Base-by-base conservation (phyloP, 1,139 yeast genomes). In the Hyphopichia pseudoburtonii region DNA sequence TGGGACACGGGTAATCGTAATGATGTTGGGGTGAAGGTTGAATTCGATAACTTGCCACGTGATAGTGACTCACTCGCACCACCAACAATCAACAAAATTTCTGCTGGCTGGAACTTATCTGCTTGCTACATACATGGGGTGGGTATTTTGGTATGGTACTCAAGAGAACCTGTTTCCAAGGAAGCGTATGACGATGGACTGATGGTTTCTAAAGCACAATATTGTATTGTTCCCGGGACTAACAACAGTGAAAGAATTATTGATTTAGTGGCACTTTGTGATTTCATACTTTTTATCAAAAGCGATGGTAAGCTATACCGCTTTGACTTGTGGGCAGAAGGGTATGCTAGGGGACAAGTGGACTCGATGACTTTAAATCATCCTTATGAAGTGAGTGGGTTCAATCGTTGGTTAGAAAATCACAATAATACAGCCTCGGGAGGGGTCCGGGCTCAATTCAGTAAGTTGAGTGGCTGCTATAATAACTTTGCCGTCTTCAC, bases 91-190 rank as follows among this genome's bases (percentile, higher is more conserved):
- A 45, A 64, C 30, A 78, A 75, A 48, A 71, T 82, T 9, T 67
- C 70, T 16, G 83, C 88, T 19, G 95, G 94, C 0, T 86, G 94
- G 94, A 72, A 76, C 40, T 60, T 74, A 16, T 76, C 79, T 35
- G 77, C 79, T 23, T 78, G 78, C 22, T 67, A 70, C 35, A 60
- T 80, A 2, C 64, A 64, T 17, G 65, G 63, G 5, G 60, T 75
- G 28, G 90, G 90, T 0, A 56, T 86, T 28, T 68, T 80, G 0
- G 70, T 78, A 12, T 85, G 92, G 92, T 71, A 64, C 33, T 51
- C 64, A 2, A 64, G 87, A 38, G 61, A 56, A 1, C 49, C 70
- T 0, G 34, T 74, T 7, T 44, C 57, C 2, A 43, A 52, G 25
- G 57, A 51, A 16, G 47, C 49, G 18, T 52, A 41, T 36, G 59